phyloP scores from a whole-genome alignment of 2,329 filamentous ascomycete species.

The Teratosphaeria pseudoeucalypti region DNA sequence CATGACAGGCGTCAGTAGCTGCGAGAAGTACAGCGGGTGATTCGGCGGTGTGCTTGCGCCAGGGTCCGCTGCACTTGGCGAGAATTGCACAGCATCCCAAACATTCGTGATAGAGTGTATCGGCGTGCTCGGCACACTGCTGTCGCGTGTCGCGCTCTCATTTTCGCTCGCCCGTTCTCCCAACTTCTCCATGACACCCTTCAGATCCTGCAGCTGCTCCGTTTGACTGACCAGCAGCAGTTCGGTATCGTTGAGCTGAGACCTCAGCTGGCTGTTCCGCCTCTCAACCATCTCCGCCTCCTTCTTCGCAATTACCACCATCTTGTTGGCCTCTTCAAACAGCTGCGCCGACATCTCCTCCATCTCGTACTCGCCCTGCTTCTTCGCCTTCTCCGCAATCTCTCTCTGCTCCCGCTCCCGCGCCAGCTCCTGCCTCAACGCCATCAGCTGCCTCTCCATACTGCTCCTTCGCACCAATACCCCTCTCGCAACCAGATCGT shows the following conservation, averaged over 20 bases:
- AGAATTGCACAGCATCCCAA: constrained; percentile 50
- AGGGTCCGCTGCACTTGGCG: constrained; percentile 36
- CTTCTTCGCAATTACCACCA: constrained; percentile 82
- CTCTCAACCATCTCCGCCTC: constrained; percentile 68
- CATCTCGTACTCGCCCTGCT: constrained; percentile 81
- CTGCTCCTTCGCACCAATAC: constrained; percentile 65
- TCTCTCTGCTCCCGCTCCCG: constrained; percentile 32
- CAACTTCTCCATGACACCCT: constrained; percentile 85
- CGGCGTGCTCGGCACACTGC: constrained; percentile 69
- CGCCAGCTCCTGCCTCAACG: constrained; percentile 31
- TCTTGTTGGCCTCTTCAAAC: constrained; percentile 97
- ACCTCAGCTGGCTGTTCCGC: constrained; percentile 76
- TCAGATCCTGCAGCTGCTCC: constrained; percentile 84
- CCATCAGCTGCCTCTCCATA: constrained; percentile 47
- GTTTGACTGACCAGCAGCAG: constrained; percentile 77
- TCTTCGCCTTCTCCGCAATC: constrained; percentile 55
- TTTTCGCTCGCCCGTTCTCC: constrained; percentile 56
- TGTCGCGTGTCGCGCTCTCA: constrained; percentile 51
- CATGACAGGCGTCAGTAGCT: constrained; percentile 73
- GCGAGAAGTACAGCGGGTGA: constrained; percentile 63
- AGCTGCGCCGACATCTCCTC: constrained; percentile 82
- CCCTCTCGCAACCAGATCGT: constrained; percentile 59
- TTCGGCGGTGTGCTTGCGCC: constrained; percentile 47
- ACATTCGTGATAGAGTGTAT: constrained; percentile 48
- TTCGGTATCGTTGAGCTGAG: constrained; percentile 80